These are phyloP conservation scores for Nemophila menziesii DNA, from an alignment of 257 asterid species.

Conservation along the genomic window DNA sequence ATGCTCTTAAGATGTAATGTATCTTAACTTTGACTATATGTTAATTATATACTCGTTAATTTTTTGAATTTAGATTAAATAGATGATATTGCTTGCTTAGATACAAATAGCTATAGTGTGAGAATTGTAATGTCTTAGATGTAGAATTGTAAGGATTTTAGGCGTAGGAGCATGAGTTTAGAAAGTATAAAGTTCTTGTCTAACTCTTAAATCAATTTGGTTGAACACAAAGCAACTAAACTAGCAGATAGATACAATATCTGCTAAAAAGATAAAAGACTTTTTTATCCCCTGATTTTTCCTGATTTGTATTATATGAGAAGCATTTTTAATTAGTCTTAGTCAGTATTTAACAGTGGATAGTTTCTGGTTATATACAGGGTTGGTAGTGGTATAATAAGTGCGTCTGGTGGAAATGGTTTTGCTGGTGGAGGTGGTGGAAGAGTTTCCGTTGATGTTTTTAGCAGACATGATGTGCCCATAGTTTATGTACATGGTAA, in stretches of 20 bases:
- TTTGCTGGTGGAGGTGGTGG: constrained; percentile 99
- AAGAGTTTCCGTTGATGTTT: constrained; percentile 81
- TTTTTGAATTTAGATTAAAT: background rate
- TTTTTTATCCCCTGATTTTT: background rate
- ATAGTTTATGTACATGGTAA: constrained; percentile 63
- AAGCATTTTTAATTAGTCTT: background rate
- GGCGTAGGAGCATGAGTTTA: too few relatives aligned
- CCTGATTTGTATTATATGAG: background rate
- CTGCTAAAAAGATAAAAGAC: too few relatives aligned
- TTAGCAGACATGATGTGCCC: constrained; percentile 95
- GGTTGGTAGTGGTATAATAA: constrained; percentile 73
- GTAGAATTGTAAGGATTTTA: background rate
- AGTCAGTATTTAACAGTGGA: background rate
- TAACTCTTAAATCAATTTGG: too few relatives aligned
- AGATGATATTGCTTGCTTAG: background rate
- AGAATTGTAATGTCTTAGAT: background rate
- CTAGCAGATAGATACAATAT: too few relatives aligned
- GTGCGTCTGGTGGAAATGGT: constrained; percentile 95
- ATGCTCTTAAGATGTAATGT: constrained; percentile 66
- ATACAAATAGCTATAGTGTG: background rate
- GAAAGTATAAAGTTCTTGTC: too few relatives aligned
- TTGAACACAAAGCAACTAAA: too few relatives aligned
- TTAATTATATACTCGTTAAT: background rate
- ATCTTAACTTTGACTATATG: constrained; percentile 15
- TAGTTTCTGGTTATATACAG: constrained; percentile 45